Evolutionary conservation across 805 yeast genomes (phyloP).

Genomic region (Hanseniaspora clermontiae): DNA sequence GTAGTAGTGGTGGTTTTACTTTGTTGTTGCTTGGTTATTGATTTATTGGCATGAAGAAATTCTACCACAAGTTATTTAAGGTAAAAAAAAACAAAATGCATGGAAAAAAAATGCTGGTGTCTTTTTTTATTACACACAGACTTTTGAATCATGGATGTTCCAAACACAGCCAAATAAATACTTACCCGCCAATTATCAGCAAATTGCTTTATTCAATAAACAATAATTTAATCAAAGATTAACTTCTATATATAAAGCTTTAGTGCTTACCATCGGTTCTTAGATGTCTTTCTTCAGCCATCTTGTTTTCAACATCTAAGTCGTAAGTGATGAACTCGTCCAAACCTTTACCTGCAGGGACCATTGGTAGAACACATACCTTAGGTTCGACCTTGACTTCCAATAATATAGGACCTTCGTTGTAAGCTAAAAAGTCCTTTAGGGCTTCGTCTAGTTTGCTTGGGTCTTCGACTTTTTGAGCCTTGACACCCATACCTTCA

Average conservation of each 20-base stretch:
- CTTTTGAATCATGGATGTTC: too few species aligned
- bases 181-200: too few species aligned
- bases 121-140: too few species aligned
- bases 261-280: constrained; percentile 65
- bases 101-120: too few species aligned
- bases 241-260: constrained; percentile 4
- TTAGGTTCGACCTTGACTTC: constrained; percentile 82
- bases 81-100: too few species aligned
- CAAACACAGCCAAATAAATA: too few species aligned
- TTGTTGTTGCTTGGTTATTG: too few species aligned
- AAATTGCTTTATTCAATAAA: too few species aligned
- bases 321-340: constrained; percentile 87
- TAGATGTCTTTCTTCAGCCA: constrained; percentile 50
- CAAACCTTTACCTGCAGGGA: constrained; percentile 87
- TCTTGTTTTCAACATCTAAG: constrained; percentile 63
- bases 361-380: constrained; percentile 96
- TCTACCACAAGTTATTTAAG: too few species aligned
- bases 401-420: constrained; percentile 72
- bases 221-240: background rate
- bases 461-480: constrained; percentile 58
- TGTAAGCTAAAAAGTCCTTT: constrained; percentile 55
- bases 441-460: constrained; percentile 49
- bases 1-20: too few species aligned
- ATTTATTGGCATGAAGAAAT: too few species aligned
- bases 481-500: constrained; percentile 85